Base-by-base conservation (phyloP, 2,329 filamentous ascomycete species). In the Orbilia ellipsospora region DNA sequence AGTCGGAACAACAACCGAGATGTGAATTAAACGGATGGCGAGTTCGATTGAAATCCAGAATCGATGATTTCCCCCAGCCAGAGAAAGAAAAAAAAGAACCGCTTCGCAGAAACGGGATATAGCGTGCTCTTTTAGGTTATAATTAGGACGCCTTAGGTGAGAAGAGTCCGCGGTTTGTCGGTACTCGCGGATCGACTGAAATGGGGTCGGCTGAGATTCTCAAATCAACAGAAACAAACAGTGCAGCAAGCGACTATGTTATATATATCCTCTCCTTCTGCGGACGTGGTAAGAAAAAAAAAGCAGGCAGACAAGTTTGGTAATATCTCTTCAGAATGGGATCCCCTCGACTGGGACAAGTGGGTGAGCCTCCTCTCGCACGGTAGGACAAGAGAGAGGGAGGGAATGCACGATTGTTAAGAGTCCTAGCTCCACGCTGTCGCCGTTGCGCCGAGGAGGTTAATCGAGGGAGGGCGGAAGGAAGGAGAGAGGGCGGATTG, bases 101-200 rank as follows among this genome's bases (percentile, higher is more conserved):
- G 72, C 60, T 75, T 75, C 72, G 54, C 72, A 69, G 72, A 75
- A 75, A 75, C 72, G 72, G 64, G 48, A 52, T 52, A 57, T 74
- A 59, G 26, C 26, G 16, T 42, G 54, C 52, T 75, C 44, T 50
- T 65, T 63, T 52, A 59, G 64, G 63, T 54, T 75, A 75, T 75
- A 42, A 64, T 69, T 75, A 75, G 72, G 64, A 56, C 23, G 40
- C 45, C 72, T 57, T n/a, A 44, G 52, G 36, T 54, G 18, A 23
- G 23, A 56, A 51, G 23, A 28, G 55, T 69, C 64, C 72, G 64
- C 64, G 60, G 72, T 66, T 61, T 69, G 63, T 69, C 72, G 72
- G 72, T 60, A 60, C 72, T 75, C 62, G 64, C 72, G 64, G 64
- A 75, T 69, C 57, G 44, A 63, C 52, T 54, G 65, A 60, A 36